These are phyloP conservation scores for Cenococcum geophilum DNA, from an alignment of 495 filamentous ascomycete genomes.

Conservation along the genomic window DNA sequence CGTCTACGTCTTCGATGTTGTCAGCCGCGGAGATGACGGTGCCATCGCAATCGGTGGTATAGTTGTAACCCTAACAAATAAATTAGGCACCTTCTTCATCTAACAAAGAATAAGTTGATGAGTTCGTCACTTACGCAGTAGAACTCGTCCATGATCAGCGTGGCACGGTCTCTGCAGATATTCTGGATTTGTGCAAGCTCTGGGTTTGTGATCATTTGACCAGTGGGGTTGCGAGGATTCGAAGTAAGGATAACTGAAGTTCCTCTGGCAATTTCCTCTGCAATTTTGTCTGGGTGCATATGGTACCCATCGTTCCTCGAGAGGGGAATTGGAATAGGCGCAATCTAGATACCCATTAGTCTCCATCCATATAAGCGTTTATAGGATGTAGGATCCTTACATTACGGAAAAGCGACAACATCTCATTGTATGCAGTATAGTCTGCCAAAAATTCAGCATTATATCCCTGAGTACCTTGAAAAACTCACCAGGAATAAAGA, in stretches of 20 bases:
- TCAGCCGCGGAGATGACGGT: conserved; percentile 78
- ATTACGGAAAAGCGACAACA: conserved; percentile 87
- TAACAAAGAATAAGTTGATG: neutral
- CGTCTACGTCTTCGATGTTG: conserved; percentile 66
- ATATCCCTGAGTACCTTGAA: neutral
- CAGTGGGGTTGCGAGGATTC: conserved; percentile 97
- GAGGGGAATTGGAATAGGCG: conserved; percentile 81
- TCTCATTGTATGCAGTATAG: conserved; percentile 87
- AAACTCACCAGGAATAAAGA: conserved; percentile 29
- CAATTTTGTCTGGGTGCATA: conserved; percentile 88
- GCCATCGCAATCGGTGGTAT: conserved; percentile 84
- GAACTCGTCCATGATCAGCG: conserved; percentile 93
- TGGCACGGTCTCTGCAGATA: conserved; percentile 82
- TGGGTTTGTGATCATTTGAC: conserved; percentile 71
- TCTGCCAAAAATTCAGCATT: conserved; percentile 36
- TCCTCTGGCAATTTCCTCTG: conserved; percentile 80
- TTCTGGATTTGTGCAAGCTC: conserved; percentile 84
- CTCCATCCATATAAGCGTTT: neutral
- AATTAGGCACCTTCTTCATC: neutral
- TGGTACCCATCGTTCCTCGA: conserved; percentile 78
- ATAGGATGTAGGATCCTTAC: conserved; percentile 39
- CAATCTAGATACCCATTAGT: conserved; percentile 52
- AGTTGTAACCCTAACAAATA: conserved; percentile 49
- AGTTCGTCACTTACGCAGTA: conserved; percentile 64
- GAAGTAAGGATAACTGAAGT: conserved; percentile 77